Conservation (phyloP, 106 monocot species). For the Apostasia ramifera region DNA sequence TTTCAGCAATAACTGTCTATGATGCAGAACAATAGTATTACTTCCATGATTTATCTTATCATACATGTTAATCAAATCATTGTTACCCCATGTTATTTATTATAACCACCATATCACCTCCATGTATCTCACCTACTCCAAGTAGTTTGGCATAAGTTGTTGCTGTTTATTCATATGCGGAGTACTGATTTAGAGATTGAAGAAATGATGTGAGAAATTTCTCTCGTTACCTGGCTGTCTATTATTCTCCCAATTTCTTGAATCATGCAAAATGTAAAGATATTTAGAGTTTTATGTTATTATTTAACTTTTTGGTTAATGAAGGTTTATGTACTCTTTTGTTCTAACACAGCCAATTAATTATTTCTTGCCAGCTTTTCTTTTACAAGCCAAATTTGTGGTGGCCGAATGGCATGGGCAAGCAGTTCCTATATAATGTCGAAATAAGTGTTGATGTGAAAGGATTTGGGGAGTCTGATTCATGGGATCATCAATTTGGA, state of each 20-base stretch:
- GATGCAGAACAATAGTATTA: too few species aligned
- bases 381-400: slow-evolving; percentile 94
- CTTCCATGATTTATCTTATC: too few species aligned
- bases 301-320: background rate
- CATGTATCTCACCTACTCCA: too few species aligned
- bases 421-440: slow-evolving; percentile 85
- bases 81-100: too few species aligned
- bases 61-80: too few species aligned
- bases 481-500: slow-evolving; percentile 83
- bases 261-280: background rate
- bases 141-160: too few species aligned
- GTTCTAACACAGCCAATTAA: background rate
- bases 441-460: slow-evolving; percentile 69
- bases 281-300: background rate
- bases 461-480: slow-evolving; percentile 92
- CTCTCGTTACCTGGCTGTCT: background rate
- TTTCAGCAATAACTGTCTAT: too few species aligned
- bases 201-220: background rate
- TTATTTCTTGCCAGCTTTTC: slow-evolving; percentile 52
- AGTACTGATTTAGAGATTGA: background rate
- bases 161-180: background rate
- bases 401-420: slow-evolving; percentile 99
- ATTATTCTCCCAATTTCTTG: background rate
- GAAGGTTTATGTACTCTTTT: background rate
- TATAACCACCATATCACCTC: too few species aligned